A percentile compares a stretch with the other conserved stretches of the same genome.
Conservation (phyloP, 23 red algal species). For the Gracilariopsis chorda region DNA sequence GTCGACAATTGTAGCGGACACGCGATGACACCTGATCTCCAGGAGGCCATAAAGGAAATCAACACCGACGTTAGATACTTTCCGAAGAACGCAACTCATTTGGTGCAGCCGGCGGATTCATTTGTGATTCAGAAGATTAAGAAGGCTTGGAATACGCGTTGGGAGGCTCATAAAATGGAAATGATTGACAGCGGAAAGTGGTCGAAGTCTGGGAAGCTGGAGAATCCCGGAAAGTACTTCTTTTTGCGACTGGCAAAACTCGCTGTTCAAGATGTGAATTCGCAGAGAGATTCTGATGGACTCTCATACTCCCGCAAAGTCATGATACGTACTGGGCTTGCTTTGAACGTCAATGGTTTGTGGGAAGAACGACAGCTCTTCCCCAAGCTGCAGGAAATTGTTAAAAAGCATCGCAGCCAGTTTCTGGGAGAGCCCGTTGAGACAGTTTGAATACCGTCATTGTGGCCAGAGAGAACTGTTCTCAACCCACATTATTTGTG, state of each 20-base stretch:
- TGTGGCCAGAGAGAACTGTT: too few relatives aligned
- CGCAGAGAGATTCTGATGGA: background rate
- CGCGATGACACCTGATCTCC: background rate
- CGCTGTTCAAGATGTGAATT: background rate
- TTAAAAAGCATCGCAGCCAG: background rate
- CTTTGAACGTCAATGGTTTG: background rate
- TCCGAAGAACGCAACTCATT: slow-evolving; percentile 10
- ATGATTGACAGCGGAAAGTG: background rate
- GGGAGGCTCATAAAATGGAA: slow-evolving; percentile 29
- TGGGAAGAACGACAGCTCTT: too few relatives aligned
- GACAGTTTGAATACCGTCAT: too few relatives aligned
- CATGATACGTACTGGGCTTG: background rate
- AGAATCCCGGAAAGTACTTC: slow-evolving; percentile 17
- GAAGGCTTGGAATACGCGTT: background rate
- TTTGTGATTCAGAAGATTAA: slow-evolving; percentile 19
- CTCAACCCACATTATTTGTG: too few relatives aligned
- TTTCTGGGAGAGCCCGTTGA: too few relatives aligned
- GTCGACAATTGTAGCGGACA: slow-evolving; percentile 4
- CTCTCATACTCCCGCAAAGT: too few relatives aligned
- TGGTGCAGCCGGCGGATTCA: background rate
- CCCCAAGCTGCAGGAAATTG: background rate
- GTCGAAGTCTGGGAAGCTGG: background rate
- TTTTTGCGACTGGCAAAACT: background rate
- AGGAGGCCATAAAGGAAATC: background rate
- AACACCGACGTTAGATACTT: background rate